Evolutionary conservation across 805 yeast species (phyloP).

Genomic region (Lipomyces yamadae): DNA sequence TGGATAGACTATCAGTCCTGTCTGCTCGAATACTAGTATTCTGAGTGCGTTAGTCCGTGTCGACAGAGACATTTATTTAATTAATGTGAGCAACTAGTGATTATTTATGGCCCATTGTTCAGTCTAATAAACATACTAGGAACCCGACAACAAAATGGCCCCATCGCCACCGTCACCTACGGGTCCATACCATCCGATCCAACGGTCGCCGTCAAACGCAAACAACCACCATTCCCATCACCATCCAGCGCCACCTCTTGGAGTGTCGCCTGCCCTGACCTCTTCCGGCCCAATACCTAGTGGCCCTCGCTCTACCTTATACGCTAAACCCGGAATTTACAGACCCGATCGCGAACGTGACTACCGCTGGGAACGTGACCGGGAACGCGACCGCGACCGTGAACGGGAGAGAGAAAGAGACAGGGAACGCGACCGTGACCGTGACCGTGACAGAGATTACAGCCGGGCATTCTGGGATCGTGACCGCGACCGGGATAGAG

Average conservation of each 20-base stretch:
- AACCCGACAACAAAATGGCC: conserved; percentile 16
- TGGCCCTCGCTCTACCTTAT: conserved; percentile 17
- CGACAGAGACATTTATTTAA: neutral
- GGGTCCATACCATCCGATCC: conserved; percentile 24
- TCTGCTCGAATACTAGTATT: neutral
- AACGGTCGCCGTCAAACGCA: conserved; percentile 11
- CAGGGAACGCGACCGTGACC: conserved; percentile 25
- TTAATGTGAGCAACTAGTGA: neutral
- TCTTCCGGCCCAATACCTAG: conserved; percentile 12
- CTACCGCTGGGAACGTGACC: conserved; percentile 16
- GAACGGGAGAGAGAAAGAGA: conserved; percentile 18
- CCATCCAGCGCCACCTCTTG: neutral
- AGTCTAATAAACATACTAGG: neutral
- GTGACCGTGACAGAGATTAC: conserved; percentile 23
- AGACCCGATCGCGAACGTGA: conserved; percentile 13
- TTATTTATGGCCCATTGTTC: neutral
- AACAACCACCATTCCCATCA: neutral
- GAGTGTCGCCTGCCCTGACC: neutral
- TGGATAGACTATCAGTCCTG: neutral
- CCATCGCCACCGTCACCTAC: conserved; percentile 24
- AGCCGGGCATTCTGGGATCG: conserved; percentile 20
- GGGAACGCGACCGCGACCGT: conserved; percentile 24
- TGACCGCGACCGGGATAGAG: conserved; percentile 22
- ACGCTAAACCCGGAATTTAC: neutral
- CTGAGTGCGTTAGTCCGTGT: neutral